Base-by-base conservation (phyloP, 1,139 yeast genomes). In the Kurtzmaniella quercitrusa region DNA sequence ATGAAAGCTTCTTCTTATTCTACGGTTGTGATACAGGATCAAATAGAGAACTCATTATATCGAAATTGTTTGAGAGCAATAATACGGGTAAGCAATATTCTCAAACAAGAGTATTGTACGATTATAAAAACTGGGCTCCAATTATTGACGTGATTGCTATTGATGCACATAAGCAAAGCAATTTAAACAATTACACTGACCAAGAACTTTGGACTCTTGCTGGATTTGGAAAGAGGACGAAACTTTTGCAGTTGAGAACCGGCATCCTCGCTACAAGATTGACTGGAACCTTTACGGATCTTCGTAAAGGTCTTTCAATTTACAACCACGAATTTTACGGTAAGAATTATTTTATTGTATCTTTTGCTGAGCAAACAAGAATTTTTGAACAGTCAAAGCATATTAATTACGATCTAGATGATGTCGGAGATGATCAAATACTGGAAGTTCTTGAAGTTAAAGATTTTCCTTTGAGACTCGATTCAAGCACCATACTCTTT, bases 91-190 rank as follows among this genome's bases (percentile, higher is more conserved):
- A 59, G 42, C 36, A 48, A 2, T 55, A 48, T 29, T 51, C 49
- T 38, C 43, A 42, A 12, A 50, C 48, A 4, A 45, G 36, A 42
- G 25, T 51, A 18, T 38, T 58, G 6, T 50, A 52, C 17, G 68
- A 67, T 47, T 70, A 64, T 55, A 66, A 62, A 39, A 75, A 70
- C 47, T 77, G 82, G 82, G 67, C 79, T 0, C 82, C 82, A 0
- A 48, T 77, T 2, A 48, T 71, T 19, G 81, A 77, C 53, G 54
- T 70, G 0, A 63, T 58, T 46, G 53, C 74, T 2, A 58, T 73
- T 2, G 68, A 69, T 15, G 52, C 68, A 0, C 56, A 46, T 31
- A 48, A 46, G 33, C 48, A 59, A 24, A 51, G 57, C 41, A 51
- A 51, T 31, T 41, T 55, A 14, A 44, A 49, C 10, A 52, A 49